Evolutionary conservation across 805 yeast genomes (phyloP).

Genomic region (Metschnikowia noctiluminum): DNA sequence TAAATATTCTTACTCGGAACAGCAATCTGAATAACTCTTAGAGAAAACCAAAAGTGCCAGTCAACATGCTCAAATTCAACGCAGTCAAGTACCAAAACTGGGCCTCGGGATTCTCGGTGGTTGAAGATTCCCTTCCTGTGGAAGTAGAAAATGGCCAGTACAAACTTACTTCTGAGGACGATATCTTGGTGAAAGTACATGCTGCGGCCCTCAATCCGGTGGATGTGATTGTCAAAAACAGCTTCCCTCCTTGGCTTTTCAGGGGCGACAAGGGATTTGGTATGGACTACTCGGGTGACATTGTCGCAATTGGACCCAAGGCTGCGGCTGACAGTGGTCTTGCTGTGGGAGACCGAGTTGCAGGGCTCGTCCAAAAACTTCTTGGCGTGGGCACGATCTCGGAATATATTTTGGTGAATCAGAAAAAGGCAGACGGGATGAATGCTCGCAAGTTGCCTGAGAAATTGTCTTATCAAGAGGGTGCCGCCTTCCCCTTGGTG

Average conservation of each 20-base stretch:
- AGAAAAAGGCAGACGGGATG: constrained; percentile 26
- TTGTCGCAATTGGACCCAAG: constrained; percentile 28
- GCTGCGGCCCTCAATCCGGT: constrained; percentile 35
- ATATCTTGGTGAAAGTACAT: constrained; percentile 30
- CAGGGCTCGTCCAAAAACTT: constrained; percentile 21
- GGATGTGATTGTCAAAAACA: constrained; percentile 24
- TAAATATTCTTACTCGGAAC: too few relatives aligned
- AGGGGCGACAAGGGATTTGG: constrained; percentile 25
- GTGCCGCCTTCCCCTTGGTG: constrained; percentile 65
- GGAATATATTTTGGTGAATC: constrained; percentile 45
- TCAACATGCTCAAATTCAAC: constrained; percentile 18
- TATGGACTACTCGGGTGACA: constrained; percentile 32
- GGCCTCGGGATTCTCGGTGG: constrained; percentile 14
- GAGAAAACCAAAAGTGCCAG: too few relatives aligned
- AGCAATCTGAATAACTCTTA: too few relatives aligned
- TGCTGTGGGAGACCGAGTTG: constrained; percentile 29
- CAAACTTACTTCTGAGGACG: constrained; percentile 13
- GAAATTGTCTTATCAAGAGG: constrained; percentile 47
- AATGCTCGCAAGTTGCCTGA: constrained; percentile 44
- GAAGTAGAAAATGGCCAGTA: constrained; percentile 7
- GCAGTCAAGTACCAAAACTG: constrained; percentile 22
- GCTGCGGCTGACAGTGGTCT: constrained; percentile 21
- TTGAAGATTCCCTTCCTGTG: constrained; percentile 12
- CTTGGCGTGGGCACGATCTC: constrained; percentile 40
- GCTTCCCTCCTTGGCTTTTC: constrained; percentile 13